These are phyloP conservation scores for Carex sylvatica DNA, from an alignment of 202 grass and related monocot species.

Conservation along the genomic window DNA sequence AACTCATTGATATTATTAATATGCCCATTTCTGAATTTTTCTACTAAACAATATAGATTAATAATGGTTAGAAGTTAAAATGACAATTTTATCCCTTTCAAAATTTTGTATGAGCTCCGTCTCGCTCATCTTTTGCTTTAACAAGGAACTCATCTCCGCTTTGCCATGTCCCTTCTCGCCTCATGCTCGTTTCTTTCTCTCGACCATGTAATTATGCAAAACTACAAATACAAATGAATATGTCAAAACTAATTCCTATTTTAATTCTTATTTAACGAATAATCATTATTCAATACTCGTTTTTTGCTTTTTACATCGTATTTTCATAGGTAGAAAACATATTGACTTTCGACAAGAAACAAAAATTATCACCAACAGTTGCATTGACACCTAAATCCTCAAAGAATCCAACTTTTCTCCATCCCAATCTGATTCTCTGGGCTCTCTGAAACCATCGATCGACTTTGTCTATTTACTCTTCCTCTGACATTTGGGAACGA, in stretches of 20 bases:
- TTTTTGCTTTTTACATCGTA: background rate
- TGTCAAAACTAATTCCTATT: background rate
- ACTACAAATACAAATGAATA: background rate
- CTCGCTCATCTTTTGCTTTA: too few relatives aligned
- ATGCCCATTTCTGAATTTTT: too few relatives aligned
- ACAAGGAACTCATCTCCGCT: too few relatives aligned
- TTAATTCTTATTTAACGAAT: background rate
- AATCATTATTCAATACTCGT: background rate
- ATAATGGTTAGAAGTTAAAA: too few relatives aligned
- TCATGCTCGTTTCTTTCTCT: too few relatives aligned
- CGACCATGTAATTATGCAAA: conserved; percentile 34
- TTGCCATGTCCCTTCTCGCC: too few relatives aligned
- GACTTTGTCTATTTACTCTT: too few relatives aligned
- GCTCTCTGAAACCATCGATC: background rate
- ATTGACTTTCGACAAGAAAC: conserved; percentile 37
- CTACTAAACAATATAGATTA: too few relatives aligned
- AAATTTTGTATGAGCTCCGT: too few relatives aligned
- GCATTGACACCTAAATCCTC: background rate
- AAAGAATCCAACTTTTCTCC: conserved; percentile 38
- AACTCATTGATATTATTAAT: too few relatives aligned
- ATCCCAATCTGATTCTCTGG: conserved; percentile 12
- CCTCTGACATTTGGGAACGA: too few relatives aligned
- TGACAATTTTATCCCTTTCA: too few relatives aligned
- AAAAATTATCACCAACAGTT: background rate
- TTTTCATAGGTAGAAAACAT: conserved; percentile 50